Base-by-base conservation (phyloP, 192 early-diverging fungal species). In the Chytriomyces hyalinus region DNA sequence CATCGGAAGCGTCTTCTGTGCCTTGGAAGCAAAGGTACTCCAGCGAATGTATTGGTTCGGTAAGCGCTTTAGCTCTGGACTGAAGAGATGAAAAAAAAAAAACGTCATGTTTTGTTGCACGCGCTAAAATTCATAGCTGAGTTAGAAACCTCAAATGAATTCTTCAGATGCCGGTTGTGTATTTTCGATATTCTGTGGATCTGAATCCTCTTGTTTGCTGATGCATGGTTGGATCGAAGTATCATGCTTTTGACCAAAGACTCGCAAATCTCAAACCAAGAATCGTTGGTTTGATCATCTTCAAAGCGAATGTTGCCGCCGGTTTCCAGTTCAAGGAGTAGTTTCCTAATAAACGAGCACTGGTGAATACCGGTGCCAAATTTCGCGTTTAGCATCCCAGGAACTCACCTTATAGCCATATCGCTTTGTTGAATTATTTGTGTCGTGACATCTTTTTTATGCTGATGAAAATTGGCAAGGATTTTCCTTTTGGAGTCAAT, bases 221-320 rank as follows among this genome's bases (percentile, higher is more conserved):
- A 57, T 1, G 50, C 76, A 47, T 78, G 66, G 17, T 70, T 75
- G 20, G 76, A 77, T 44, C 82, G 60, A 13, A 73, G 65, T 11
- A 88, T 80, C 61, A 85, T 78, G 28, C 72, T 79, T 49, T 87
- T 86, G 11, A 88, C 80, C 24, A 84, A 78, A 0, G 62, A 75
- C 67, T 86, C 85, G 73, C 87, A 88, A 24, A 73, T 67, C 11
- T 59, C 80, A 28, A 88, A 81, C 84, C 85, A 86, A 1, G 71
- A 53, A 49, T 86, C 85, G 43, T 83, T 84, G n/a, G 74, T 17
- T 43, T 90, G 80, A 48, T 83, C 85, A 65, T 88, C 85, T 78
- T 90, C 89, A 80, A 90, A 86, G 6, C 89, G 83, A 20, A 90
- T 85, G 67, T 90, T 90, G 20, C 89, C 89, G 9, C 89, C 89